Evolutionary conservation across 1,139 yeast species (phyloP), one percentile per base, ranked within the genome.

Genomic region (Kazachstania sp.): DNA sequence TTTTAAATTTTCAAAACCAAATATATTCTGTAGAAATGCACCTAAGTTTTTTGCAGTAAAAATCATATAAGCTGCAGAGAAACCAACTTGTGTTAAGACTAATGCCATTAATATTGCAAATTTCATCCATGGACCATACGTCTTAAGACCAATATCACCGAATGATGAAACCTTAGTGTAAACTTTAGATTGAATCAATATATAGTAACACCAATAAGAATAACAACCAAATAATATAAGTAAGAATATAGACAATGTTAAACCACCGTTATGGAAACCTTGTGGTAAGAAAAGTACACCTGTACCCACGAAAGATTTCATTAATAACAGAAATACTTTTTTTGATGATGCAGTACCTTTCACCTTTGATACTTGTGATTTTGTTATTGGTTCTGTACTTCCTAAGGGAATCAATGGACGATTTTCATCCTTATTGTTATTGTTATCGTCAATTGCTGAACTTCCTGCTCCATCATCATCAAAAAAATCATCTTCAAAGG

Each of bases 251-350:
- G 84, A 80, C 56, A 83, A 82, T 2, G 70, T 28, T 45, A 84
- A 64, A 0, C 94, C 94, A 49, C 94, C 94, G 62, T 83, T 83
- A 54, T 71, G 70, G 60, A 84, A 84, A 0, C 86, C 92, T 44
- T 78, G 74, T 2, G 94, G 92, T 41, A 84, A 67, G 54, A 84
- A 84, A 18, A 84, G 66, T 2, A 84, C 79, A n/a, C 94, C 94
- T 0, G 90, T 82, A 0, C 94, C 94, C 13, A 84, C 81, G 51
- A 84, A 75, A 0, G 88, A 80, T 64, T 84, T 84, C 56, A 84
- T 72, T 50, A 84, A 70, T 45, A 84, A 67, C 52, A 84, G 77
- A 56, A 81, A 84, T 0, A 88, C 81, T 57, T 82, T 83, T 28
- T 70, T 51, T 5, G 85, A 82, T 1, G 86, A 78, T 0, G 87